Evolutionary conservation across 23 red algal genomes (phyloP).

Genomic region (Agarophyton chilense): DNA sequence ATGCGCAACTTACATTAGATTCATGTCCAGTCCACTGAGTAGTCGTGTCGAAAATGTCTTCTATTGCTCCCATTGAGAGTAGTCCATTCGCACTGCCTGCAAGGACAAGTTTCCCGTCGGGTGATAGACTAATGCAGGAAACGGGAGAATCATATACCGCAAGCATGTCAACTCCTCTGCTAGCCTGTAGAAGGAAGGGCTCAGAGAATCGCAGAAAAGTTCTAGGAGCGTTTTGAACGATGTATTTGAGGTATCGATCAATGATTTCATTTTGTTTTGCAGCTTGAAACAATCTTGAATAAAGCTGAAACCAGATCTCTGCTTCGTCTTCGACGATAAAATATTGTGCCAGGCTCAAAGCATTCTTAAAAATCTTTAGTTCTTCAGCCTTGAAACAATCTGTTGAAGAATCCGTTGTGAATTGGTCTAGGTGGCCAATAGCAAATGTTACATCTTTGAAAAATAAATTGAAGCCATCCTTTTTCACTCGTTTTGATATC

Average conservation of each 20-base stretch:
- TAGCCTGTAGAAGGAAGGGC: background rate
- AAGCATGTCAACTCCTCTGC: background rate
- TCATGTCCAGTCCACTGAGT: background rate
- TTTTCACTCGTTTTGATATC: background rate
- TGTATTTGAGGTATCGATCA: background rate
- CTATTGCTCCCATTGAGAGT: background rate
- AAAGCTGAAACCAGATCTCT: conserved; percentile 5
- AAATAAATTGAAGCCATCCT: background rate
- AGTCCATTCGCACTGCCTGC: background rate
- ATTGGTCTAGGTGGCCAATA: background rate
- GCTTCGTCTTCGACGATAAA: background rate
- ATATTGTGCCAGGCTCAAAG: background rate
- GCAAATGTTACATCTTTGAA: background rate
- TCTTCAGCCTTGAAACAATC: background rate
- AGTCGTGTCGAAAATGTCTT: background rate
- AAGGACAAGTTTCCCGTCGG: background rate
- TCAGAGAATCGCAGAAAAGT: background rate
- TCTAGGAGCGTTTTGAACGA: background rate
- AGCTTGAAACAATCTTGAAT: background rate
- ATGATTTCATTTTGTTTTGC: background rate
- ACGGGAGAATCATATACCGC: background rate
- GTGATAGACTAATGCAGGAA: background rate
- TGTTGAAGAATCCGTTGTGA: background rate
- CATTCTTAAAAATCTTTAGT: background rate
- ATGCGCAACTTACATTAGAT: background rate